Evolutionary conservation across 169 alveolate genomes (phyloP), one percentile per base, ranked within the genome.

Genomic region (Eimeria praecox): DNA sequence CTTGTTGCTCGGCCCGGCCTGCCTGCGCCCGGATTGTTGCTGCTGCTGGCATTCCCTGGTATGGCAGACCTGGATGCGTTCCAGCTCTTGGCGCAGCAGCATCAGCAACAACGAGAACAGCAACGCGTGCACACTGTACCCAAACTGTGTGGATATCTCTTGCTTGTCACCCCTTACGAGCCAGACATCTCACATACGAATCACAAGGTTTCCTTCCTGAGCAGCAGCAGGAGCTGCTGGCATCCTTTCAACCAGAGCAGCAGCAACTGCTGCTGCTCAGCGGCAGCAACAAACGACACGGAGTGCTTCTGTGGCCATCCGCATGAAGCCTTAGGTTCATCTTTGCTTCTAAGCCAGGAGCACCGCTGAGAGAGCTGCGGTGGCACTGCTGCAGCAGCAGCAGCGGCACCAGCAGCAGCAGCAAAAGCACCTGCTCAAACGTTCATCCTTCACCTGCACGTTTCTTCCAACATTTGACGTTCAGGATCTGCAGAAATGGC

Each of bases 331-430:
- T 14, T 52, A 56, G 83, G 30, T 56, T 69, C 52, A 35, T 9
- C 49, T 66, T 33, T 16, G 56, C 69, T n/a, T 42, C 38, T 10
- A 44, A 38, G 38, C 83, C 87, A 71, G 95, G 69, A 27, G 66
- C 95, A 44, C 40, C 56, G 95, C 95, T 64, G 94, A 56, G 46
- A 35, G 62, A 49, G 94, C 94, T 71, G 85, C 75, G 88, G 95
- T 49, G 88, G 95, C 95, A 38, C 87, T 69, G 95, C 95, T 89
- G 95, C 95, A 69, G 95, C 77, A 22, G 95, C 87, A 44, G 95
- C 95, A 54, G 85, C 94, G 59, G 69, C 87, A n/a, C 56, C 87
- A 20, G 35, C 87, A 56, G 82, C 93, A 62, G 93, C 83, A 85
- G 92, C 59, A 85, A 80, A 40, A 87, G 94, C 71, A 56, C 83